A percentile compares a stretch with the other conserved stretches of the same genome.
phyloP scores from a whole-genome alignment of 2,329 filamentous ascomycete species.

The Cladosporium austrohemisphaericum region DNA sequence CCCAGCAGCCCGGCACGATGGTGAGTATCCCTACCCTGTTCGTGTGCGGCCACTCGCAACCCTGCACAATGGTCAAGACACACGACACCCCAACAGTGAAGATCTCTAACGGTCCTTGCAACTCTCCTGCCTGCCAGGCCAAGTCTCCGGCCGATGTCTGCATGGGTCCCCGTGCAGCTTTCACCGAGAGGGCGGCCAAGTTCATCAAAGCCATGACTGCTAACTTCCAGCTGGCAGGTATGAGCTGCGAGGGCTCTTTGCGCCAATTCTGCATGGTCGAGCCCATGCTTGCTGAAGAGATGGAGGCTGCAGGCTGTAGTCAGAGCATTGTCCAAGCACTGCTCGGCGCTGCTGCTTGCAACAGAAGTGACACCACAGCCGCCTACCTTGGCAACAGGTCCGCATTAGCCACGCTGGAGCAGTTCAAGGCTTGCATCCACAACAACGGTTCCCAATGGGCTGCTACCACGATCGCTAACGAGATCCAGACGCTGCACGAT shows the following conservation, averaged over 20 bases:
- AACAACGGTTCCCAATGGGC: background rate
- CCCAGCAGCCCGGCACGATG: background rate
- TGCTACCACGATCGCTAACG: background rate
- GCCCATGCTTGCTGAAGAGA: background rate
- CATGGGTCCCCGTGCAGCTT: background rate
- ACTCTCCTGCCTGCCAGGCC: background rate
- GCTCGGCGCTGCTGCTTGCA: background rate
- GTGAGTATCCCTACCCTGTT: background rate
- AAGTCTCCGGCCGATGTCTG: background rate
- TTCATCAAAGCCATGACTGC: background rate
- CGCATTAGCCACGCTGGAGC: background rate
- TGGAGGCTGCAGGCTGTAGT: background rate
- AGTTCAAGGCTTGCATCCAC: background rate
- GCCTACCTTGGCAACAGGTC: background rate
- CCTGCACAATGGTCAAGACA: background rate
- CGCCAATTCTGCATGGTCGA: background rate
- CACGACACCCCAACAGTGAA: background rate
- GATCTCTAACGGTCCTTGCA: background rate
- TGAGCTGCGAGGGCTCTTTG: background rate
- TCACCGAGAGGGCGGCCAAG: background rate
- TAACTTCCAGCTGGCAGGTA: background rate
- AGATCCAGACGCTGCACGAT: background rate
- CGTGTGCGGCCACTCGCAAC: background rate
- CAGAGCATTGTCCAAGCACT: background rate
- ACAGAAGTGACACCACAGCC: background rate